Base-by-base conservation (phyloP, 2,329 filamentous ascomycete genomes). In the Diaporthe vaccinii region DNA sequence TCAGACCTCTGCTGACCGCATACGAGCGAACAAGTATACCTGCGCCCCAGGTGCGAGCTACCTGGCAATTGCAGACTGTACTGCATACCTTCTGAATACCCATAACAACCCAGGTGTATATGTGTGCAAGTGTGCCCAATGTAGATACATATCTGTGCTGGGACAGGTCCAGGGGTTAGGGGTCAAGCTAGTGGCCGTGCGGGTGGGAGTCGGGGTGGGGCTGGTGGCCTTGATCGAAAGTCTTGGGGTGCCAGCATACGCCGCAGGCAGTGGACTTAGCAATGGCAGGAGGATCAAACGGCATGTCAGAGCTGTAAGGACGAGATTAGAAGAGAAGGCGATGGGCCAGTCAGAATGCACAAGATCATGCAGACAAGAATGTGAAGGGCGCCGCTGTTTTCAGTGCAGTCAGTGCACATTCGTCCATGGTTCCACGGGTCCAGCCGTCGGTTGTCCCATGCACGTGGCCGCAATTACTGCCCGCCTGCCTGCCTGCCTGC, bases 341-440 rank as follows among this genome's bases (percentile, higher is more conserved):
- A 39, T 59, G 12, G 57, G 25, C 57, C 57, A 59, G n/a, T 39
- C 4, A 36, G 20, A n/a, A 31, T 34, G 7, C 25, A 57, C 15
- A 34, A 15, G 28, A 34, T 34, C 25, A 34, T 59, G 31, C 55
- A 59, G 22, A n/a, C 15, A n/a, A 39, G 36, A 39, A 39, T 39
- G 36, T 39, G 36, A 39, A 39, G 10, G 10, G 36, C 36, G 36
- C 36, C 36, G 36, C 36, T 39, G 36, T 39, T 39, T 39, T 14
- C 36, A 39, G 36, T 39, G 36, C 36, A 39, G 36, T 39, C 12
- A 55, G 12, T 17, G 44, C 49, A 57, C 14, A 41, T 39, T 28
- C 55, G 53, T 70, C 17, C 57, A 41, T 59, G 39, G 51, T 59
- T 51, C 28, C 20, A 59, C 59, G 74, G 74, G 46, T 39, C 69